Conservation (phyloP, 2,329 filamentous ascomycete genomes). For the Ophiocordyceps camponoti-saundersi region DNA sequence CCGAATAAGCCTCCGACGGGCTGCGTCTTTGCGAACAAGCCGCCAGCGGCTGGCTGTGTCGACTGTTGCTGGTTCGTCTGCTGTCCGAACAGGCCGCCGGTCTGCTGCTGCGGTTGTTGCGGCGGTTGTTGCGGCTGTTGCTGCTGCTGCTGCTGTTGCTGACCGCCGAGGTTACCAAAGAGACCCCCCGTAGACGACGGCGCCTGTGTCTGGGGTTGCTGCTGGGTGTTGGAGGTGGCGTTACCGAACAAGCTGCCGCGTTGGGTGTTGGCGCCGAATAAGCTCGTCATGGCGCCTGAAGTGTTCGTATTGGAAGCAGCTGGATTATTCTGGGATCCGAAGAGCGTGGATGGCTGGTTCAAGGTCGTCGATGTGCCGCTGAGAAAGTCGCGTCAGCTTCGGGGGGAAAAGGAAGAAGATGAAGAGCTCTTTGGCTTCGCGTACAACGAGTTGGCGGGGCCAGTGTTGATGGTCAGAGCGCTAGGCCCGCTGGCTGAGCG, state of each 20-base stretch:
- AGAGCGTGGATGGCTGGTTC: constrained; percentile 13
- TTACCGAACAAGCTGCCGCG: constrained; percentile 15
- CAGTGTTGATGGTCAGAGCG: constrained; percentile 47
- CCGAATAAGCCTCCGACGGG: constrained; percentile 14
- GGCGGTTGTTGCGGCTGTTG: not conserved
- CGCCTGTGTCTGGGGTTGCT: constrained; percentile 8
- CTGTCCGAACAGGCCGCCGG: constrained; percentile 1
- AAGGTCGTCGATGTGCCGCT: constrained; percentile 8
- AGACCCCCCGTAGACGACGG: constrained; percentile 5
- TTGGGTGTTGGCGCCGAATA: constrained; percentile 5
- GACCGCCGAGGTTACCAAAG: constrained; percentile 7
- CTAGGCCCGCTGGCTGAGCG: constrained; percentile 42
- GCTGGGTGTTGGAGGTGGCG: constrained; percentile 6
- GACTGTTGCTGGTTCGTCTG: constrained; percentile 7
- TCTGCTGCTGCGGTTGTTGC: constrained; percentile 3
- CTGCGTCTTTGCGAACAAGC: constrained; percentile 12
- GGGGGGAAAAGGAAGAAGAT: no score
- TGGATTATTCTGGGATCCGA: constrained; percentile 15
- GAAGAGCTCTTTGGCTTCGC: not conserved
- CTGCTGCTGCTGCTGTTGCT: constrained; percentile 5
- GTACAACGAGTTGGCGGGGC: constrained; percentile 33
- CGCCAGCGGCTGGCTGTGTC: constrained; percentile 9
- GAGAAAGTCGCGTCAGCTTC: constrained; percentile 1
- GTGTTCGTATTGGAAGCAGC: constrained; percentile 6
- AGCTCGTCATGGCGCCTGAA: constrained; percentile 15